These are phyloP conservation scores for Trifolium pratense DNA, from an alignment of 306 rosid genomes.

Conservation along the genomic window DNA sequence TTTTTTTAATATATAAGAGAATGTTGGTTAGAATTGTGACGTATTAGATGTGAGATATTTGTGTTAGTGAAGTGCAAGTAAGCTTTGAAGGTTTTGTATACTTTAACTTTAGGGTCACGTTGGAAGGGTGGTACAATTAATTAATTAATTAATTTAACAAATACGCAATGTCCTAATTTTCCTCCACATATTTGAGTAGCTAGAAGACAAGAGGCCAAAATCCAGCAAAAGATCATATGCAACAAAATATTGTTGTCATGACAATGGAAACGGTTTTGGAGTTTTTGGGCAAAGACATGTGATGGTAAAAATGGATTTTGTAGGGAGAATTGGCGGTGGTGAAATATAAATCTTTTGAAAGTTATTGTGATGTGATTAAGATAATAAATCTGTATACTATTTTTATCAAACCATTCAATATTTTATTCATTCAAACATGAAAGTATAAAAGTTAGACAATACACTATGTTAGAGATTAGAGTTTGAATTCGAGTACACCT, in stretches of 20 bases:
- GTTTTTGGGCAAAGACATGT: not conserved
- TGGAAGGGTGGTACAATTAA: slow-evolving; percentile 36
- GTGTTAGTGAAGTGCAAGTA: slow-evolving; percentile 56
- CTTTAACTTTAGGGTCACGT: slow-evolving; percentile 68
- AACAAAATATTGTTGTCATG: not conserved
- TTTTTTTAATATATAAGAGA: not conserved
- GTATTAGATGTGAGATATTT: slow-evolving; percentile 20
- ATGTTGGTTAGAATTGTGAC: slow-evolving; percentile 6
- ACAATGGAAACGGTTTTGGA: not conserved
- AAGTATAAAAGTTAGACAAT: too few species aligned
- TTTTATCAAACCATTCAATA: too few species aligned
- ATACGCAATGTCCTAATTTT: not conserved
- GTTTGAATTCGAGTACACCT: too few species aligned
- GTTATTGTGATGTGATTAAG: too few species aligned
- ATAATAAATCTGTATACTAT: too few species aligned
- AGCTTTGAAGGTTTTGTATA: slow-evolving; percentile 39
- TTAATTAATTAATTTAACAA: not conserved
- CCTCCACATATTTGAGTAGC: not conserved
- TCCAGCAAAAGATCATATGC: not conserved
- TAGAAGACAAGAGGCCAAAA: not conserved
- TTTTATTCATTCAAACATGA: too few species aligned
- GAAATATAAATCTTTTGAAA: too few species aligned
- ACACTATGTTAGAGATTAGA: too few species aligned
- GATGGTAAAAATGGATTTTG: too few species aligned
- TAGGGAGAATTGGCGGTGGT: too few species aligned